A percentile compares a stretch with the other conserved stretches of the same genome.
These are phyloP conservation scores for Vitis vinifera DNA, from an alignment of 164 flowering plant species.

Conservation along the genomic window DNA sequence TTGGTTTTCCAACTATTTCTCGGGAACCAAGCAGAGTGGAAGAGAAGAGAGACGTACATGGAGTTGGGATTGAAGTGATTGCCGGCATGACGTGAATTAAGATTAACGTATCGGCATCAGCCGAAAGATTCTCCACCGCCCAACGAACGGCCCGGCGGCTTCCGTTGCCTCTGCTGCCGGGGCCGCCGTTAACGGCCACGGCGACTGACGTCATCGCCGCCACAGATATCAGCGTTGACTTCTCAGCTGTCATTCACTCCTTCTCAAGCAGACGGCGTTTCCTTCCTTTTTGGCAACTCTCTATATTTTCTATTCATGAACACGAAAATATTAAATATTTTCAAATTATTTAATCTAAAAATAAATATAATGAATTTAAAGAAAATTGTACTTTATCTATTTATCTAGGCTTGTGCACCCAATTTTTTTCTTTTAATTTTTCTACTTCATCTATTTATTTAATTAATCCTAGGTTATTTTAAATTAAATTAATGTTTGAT, in stretches of 20 bases:
- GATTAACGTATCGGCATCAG: constrained; percentile 47
- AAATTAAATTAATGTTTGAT: too few relatives aligned
- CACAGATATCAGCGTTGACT: background rate
- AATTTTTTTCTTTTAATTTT: too few relatives aligned
- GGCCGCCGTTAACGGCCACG: constrained; percentile 54
- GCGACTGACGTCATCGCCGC: constrained; percentile 41
- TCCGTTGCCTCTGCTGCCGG: constrained; percentile 33
- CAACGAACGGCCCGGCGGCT: constrained; percentile 72
- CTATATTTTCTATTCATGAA: too few relatives aligned
- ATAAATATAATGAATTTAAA: too few relatives aligned
- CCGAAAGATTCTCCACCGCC: constrained; percentile 68
- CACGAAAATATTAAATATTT: too few relatives aligned
- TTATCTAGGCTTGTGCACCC: too few relatives aligned
- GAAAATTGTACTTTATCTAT: too few relatives aligned
- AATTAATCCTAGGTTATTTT: too few relatives aligned
- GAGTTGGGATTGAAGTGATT: constrained; percentile 65
- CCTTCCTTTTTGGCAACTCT: too few relatives aligned
- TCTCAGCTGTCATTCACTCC: constrained; percentile 2
- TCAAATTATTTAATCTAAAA: too few relatives aligned
- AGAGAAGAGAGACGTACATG: constrained; percentile 42
- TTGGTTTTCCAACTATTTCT: background rate
- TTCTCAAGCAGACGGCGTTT: background rate
- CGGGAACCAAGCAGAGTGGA: constrained; percentile 3
- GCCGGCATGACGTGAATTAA: constrained; percentile 72
- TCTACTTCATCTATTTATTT: too few relatives aligned